Evolutionary conservation across 768 basidiomycete species (phyloP).

Genomic region (Udeniomyces megalosporus): DNA sequence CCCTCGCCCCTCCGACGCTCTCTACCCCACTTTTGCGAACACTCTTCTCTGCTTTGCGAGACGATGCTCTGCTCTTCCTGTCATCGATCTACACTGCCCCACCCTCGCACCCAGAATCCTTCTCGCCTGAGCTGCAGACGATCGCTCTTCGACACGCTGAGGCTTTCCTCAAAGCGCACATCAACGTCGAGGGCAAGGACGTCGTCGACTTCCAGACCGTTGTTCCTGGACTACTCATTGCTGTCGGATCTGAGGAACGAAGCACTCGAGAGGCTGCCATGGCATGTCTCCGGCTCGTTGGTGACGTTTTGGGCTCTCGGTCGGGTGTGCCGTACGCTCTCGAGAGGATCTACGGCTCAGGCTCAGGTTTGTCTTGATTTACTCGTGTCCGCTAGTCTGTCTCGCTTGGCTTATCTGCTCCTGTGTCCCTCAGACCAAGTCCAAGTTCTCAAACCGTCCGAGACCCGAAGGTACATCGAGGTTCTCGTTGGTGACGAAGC

Average conservation of each 20-base stretch:
- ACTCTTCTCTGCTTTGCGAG: slow-evolving; percentile 51
- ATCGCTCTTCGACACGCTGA: slow-evolving; percentile 57
- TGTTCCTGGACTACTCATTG: slow-evolving; percentile 26
- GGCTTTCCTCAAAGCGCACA: slow-evolving; percentile 65
- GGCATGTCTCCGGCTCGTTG: slow-evolving; percentile 9
- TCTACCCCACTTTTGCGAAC: slow-evolving; percentile 44
- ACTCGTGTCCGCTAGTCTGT: not conserved
- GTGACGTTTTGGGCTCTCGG: not conserved
- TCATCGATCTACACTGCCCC: slow-evolving; percentile 45
- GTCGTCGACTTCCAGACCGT: slow-evolving; percentile 32
- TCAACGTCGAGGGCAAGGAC: slow-evolving; percentile 35
- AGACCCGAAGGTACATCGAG: slow-evolving; percentile 48
- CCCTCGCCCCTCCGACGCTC: slow-evolving; percentile 37
- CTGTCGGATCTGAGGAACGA: slow-evolving; percentile 20
- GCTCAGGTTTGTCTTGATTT: slow-evolving; percentile 1
- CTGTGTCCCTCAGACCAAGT: slow-evolving; percentile 14
- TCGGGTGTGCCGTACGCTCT: slow-evolving; percentile 8
- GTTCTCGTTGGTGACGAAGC: slow-evolving; percentile 55
- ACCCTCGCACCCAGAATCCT: not conserved
- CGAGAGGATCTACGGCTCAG: slow-evolving; percentile 13
- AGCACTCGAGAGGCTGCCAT: slow-evolving; percentile 26
- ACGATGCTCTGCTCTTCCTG: slow-evolving; percentile 63
- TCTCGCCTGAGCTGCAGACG: slow-evolving; percentile 28
- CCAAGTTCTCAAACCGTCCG: slow-evolving; percentile 22
- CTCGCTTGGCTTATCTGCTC: slow-evolving; percentile 20